Conservation (phyloP, 768 basidiomycete species). For the Gymnopilus junonius region DNA sequence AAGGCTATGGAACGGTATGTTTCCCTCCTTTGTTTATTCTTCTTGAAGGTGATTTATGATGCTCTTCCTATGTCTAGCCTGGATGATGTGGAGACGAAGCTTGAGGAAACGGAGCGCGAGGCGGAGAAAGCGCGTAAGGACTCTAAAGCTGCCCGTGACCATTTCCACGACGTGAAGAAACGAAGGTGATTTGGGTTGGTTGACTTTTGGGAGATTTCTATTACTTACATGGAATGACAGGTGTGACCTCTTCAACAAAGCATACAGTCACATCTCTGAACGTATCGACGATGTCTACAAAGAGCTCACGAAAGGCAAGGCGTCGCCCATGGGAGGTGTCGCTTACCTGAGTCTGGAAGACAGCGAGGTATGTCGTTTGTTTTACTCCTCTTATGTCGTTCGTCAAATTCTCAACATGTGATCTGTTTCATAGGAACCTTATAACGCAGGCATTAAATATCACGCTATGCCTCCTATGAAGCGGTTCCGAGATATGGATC, state of each 20-base stretch:
- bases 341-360: conserved; percentile 97
- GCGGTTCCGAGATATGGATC: conserved; percentile 98
- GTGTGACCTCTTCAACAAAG: conserved; percentile 90
- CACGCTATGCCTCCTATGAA: conserved; percentile 99
- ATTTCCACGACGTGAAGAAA: conserved; percentile 87
- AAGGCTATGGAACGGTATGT: conserved; percentile 90
- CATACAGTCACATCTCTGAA: conserved; percentile 95
- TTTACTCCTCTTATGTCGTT: not conserved
- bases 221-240: conserved; percentile 27
- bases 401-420: not conserved
- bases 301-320: conserved; percentile 94
- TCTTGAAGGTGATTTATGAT: not conserved
- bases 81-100: conserved; percentile 83
- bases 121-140: conserved; percentile 92
- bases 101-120: conserved; percentile 89
- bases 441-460: conserved; percentile 81
- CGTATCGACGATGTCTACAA: conserved; percentile 96
- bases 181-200: conserved; percentile 61
- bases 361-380: conserved; percentile 69
- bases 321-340: conserved; percentile 92
- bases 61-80: conserved; percentile 46
- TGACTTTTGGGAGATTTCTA: not conserved
- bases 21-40: not conserved
- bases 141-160: conserved; percentile 87
- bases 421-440: conserved; percentile 31